Evolutionary conservation across 805 yeast species (phyloP).

Genomic region (Schwanniomyces vanrijiae): DNA sequence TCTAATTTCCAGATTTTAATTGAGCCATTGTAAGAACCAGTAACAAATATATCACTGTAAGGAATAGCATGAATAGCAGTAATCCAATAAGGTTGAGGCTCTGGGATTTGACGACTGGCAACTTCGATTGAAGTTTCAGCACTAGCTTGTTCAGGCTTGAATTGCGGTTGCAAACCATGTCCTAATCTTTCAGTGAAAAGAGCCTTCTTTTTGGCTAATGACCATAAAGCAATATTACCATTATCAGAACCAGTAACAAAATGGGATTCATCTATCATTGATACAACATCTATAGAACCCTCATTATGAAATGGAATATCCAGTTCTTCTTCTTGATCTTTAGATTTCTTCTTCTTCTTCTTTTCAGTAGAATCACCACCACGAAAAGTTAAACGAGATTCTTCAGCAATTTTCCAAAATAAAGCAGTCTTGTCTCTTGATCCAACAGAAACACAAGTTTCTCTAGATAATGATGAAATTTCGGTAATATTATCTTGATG

Average conservation of each 20-base stretch:
- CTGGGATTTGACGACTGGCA: conserved; percentile 56
- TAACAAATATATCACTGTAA: conserved; percentile 75
- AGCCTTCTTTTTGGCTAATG: conserved; percentile 87
- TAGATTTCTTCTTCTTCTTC: conserved; percentile 33
- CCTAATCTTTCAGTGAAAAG: conserved; percentile 64
- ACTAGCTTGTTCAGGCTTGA: conserved; percentile 40
- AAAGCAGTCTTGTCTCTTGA: conserved; percentile 92
- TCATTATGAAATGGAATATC: conserved; percentile 52
- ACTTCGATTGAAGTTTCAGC: conserved; percentile 56
- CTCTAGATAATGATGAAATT: conserved; percentile 77
- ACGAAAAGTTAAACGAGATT: conserved; percentile 87
- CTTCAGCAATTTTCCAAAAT: conserved; percentile 96
- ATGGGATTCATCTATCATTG: conserved; percentile 89
- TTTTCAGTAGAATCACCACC: conserved; percentile 71
- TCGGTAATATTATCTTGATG: conserved; percentile 90
- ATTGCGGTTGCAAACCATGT: conserved; percentile 66
- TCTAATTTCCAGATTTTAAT: conserved; percentile 77
- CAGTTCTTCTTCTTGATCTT: conserved; percentile 15
- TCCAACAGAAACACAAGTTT: conserved; percentile 95
- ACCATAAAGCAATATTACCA: conserved; percentile 89
- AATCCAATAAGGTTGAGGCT: conserved; percentile 79
- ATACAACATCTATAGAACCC: conserved; percentile 87
- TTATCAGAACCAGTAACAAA: conserved; percentile 95
- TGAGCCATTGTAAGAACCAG: conserved; percentile 87
- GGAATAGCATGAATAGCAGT: conserved; percentile 82